Base-by-base conservation (phyloP, 2,329 filamentous ascomycete species). In the Ophiostoma fasciatum region DNA sequence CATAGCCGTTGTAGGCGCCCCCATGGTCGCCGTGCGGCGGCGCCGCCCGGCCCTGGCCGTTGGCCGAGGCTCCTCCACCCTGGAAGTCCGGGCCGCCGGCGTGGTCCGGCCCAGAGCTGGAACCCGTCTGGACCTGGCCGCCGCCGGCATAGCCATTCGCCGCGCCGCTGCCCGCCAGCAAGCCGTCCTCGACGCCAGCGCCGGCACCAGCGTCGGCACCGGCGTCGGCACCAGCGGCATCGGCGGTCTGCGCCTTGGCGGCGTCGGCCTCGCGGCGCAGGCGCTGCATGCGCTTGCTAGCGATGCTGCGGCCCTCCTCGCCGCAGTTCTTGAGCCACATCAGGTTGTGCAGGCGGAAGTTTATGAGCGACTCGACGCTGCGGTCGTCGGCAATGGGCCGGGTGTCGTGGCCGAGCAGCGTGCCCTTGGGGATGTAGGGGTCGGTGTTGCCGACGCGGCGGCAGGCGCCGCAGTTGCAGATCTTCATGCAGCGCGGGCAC, bases 341-440 rank as follows among this genome's bases (percentile, higher is more conserved):
- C 19, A 93, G 63, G 52, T 98, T 98, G 36, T 92, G 88, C 28
- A 82, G 66, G 19, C 82, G 76, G 55, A 94, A 94, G 52, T 96
- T 85, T 8, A 96, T 84, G 17, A 96, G 67, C 18, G 76, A 78
- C 54, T 96, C 88, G 6, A 94, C 75, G 49, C 87, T 94, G 41
- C 90, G 76, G 35, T 82, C 79, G 56, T 98, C 90, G 3, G 90
- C 88, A 33, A 96, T 77, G 23, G 81, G 79, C 36, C 76, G 81
- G 0, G 90, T 98, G 46, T 96, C 85, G 48, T 94, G 85, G 0
- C 90, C 90, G 3, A 96, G 69, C 1, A 88, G 64, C 1, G 85
- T 94, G 39, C 80, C 83, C 49, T 83, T 90, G 0, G 90, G 90
- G 35, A 81, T 74, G 49, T 94, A 94, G 0, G 87, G 82, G 5